These are phyloP conservation scores for Straminergon stramineum DNA, from an alignment of 225 moss, liverwort and hornwort genomes.

Conservation along the genomic window DNA sequence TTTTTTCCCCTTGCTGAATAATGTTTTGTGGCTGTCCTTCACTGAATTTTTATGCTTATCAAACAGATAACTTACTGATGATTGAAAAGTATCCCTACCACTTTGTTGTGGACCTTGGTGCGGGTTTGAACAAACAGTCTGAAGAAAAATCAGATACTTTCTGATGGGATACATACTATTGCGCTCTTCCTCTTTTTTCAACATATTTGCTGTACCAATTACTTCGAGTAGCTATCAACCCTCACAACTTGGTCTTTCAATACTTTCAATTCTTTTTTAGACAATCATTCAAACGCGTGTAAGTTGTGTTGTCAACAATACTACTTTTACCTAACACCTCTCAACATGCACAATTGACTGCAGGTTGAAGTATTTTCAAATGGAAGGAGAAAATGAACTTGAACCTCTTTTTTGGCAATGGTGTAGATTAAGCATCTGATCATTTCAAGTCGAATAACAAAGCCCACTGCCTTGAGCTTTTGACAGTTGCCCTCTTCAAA, in stretches of 20 bases:
- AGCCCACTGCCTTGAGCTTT: background rate
- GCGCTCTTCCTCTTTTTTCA: background rate
- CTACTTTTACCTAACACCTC: background rate
- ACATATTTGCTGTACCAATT: background rate
- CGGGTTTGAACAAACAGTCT: background rate
- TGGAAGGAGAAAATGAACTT: background rate
- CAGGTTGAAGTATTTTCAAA: background rate
- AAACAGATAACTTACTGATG: background rate
- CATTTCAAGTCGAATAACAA: background rate
- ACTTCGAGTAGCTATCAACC: background rate
- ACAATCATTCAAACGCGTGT: background rate
- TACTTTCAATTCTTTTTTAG: background rate
- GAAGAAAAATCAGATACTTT: background rate
- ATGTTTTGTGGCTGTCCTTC: too few relatives aligned
- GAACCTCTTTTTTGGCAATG: background rate
- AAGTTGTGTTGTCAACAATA: background rate
- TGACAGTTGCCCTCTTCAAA: background rate
- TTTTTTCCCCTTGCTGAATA: background rate
- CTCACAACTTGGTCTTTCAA: background rate
- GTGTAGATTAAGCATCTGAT: too few relatives aligned
- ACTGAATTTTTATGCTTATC: background rate
- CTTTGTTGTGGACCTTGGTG: background rate
- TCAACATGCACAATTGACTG: background rate
- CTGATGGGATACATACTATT: background rate
- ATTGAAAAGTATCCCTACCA: background rate